Evolutionary conservation across 306 rosid species (phyloP).

Genomic region (Vigna unguiculata): DNA sequence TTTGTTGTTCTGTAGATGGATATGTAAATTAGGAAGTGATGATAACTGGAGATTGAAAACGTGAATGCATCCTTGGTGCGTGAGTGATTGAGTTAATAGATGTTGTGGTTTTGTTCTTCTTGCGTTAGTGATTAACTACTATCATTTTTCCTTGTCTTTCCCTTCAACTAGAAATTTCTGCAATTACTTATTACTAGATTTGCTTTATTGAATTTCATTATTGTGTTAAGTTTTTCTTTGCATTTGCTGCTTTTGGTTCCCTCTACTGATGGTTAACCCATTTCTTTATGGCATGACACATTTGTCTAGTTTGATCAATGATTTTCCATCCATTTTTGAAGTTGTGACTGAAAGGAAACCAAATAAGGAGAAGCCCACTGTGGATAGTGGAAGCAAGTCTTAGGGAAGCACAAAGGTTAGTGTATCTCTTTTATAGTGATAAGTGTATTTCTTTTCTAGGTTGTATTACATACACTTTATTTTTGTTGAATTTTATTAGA

Average conservation of each 20-base stretch:
- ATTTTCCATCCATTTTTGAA: constrained; percentile 95
- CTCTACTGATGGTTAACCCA: constrained; percentile 34
- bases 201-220: constrained; percentile 31
- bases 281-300: constrained; percentile 75
- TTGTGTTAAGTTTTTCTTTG: constrained; percentile 1
- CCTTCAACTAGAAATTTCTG: constrained; percentile 30
- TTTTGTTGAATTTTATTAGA: background rate
- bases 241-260: constrained; percentile 21
- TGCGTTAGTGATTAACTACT: constrained; percentile 13
- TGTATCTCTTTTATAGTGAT: background rate
- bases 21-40: too few species aligned
- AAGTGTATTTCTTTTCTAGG: too few species aligned
- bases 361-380: constrained; percentile 78
- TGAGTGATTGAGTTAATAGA: too few species aligned
- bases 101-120: too few species aligned
- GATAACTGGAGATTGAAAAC: too few species aligned
- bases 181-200: constrained; percentile 3
- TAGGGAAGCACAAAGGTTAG: constrained; percentile 87
- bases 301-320: constrained; percentile 92
- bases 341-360: constrained; percentile 94
- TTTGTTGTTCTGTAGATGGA: too few species aligned
- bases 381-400: constrained; percentile 92
- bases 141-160: constrained; percentile 15
- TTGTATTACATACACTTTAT: too few species aligned
- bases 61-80: too few species aligned